Evolutionary conservation across 1,139 yeast genomes (phyloP).

Genomic region (Debaryomyces fabryi): DNA sequence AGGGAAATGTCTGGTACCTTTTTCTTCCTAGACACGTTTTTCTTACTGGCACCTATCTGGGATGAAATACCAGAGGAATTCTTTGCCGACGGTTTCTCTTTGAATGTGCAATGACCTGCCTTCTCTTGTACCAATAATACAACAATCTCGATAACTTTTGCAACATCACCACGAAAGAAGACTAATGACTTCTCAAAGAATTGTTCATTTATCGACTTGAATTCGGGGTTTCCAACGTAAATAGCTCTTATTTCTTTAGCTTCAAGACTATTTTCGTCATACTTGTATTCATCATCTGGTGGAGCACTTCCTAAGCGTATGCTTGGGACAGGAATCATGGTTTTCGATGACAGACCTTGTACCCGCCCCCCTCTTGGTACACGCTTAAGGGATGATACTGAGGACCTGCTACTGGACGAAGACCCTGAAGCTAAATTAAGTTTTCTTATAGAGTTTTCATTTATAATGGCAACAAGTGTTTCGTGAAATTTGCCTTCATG

Average conservation of each 20-base stretch:
- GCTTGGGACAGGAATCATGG: not conserved
- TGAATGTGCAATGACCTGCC: constrained; percentile 17
- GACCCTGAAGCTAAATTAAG: constrained; percentile 3
- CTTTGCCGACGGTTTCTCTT: not conserved
- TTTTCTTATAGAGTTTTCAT: constrained; percentile 15
- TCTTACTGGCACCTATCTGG: not conserved
- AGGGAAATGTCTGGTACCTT: not conserved
- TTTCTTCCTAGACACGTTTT: not conserved
- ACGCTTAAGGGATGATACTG: not conserved
- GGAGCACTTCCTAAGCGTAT: not conserved
- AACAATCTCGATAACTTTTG: constrained; percentile 32
- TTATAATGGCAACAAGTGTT: constrained; percentile 34
- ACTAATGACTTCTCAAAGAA: constrained; percentile 41
- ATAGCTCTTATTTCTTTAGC: constrained; percentile 21
- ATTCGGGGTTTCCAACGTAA: constrained; percentile 23
- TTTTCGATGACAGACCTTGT: constrained; percentile 20
- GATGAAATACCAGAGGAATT: not conserved
- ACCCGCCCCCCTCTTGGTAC: constrained; percentile 27
- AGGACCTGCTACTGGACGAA: not conserved
- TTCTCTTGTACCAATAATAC: constrained; percentile 27
- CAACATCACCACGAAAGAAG: constrained; percentile 44
- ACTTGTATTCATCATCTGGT: constrained; percentile 10
- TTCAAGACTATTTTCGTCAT: constrained; percentile 19
- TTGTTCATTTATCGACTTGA: constrained; percentile 25
- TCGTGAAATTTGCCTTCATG: constrained; percentile 22